A percentile compares a stretch with the other conserved stretches of the same genome.
Conservation (phyloP, 345 rosid genomes). For the Dipteronia sinensis region DNA sequence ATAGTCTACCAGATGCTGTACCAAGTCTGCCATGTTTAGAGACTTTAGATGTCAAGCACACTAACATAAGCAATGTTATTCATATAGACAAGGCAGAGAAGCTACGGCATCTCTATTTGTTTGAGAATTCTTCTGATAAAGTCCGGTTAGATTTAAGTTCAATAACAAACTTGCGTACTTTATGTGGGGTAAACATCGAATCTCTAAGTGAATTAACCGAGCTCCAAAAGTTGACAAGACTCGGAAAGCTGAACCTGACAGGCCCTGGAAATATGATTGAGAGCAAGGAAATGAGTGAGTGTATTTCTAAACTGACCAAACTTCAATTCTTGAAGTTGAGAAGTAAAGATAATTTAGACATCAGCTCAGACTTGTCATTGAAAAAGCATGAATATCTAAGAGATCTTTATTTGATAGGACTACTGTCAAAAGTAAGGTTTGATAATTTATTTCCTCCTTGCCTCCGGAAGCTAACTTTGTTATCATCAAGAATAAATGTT, state of each 20-base stretch:
- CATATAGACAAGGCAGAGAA: slow-evolving; percentile 19
- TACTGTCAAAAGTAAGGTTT: background rate
- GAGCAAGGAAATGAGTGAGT: background rate
- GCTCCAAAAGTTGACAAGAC: slow-evolving; percentile 11
- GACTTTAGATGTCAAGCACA: slow-evolving; percentile 45
- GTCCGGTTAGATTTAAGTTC: background rate
- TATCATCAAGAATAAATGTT: slow-evolving; percentile 12
- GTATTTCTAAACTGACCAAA: slow-evolving; percentile 16
- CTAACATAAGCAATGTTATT: slow-evolving; percentile 30
- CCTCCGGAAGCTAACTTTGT: slow-evolving; percentile 40
- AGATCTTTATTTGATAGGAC: slow-evolving; percentile 36
- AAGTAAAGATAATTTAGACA: slow-evolving; percentile 14
- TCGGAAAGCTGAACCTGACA: slow-evolving; percentile 33
- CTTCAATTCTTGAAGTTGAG: slow-evolving; percentile 38
- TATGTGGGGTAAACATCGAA: slow-evolving; percentile 31
- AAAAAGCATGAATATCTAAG: slow-evolving; percentile 1
- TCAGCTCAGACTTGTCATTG: background rate
- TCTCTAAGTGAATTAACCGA: background rate
- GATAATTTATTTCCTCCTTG: slow-evolving; percentile 13
- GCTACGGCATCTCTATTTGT: slow-evolving; percentile 34
- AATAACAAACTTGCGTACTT: slow-evolving; percentile 1
- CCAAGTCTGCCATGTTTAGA: slow-evolving; percentile 32
- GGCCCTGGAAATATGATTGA: background rate
- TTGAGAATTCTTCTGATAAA: background rate
- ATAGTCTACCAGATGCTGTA: slow-evolving; percentile 25